A percentile compares a stretch with the other conserved stretches of the same genome.
phyloP scores from a whole-genome alignment of 116 monocot species.

The Posidonia oceanica region DNA sequence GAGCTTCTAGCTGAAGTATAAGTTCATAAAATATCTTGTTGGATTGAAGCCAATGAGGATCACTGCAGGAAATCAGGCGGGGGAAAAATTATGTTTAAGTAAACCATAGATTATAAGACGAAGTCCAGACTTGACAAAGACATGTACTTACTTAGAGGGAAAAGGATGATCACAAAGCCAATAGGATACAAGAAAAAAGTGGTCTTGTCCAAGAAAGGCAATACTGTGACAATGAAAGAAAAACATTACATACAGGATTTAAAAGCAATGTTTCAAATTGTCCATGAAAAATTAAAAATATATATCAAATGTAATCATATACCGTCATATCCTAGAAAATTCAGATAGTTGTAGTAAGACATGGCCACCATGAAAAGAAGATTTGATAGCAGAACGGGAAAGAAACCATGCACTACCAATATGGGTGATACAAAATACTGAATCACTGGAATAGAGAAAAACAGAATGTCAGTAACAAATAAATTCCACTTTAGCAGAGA shows the following conservation, averaged over 20 bases:
- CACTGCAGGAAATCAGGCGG: constrained; percentile 35
- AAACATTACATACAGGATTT: not conserved
- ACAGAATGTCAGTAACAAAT: not conserved
- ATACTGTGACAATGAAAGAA: constrained; percentile 39
- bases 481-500: not conserved
- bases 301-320: not conserved
- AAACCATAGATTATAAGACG: not conserved
- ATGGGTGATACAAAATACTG: constrained; percentile 92
- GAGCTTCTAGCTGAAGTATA: constrained; percentile 64
- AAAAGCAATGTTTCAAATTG: not conserved
- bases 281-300: not conserved
- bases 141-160: constrained; percentile 65
- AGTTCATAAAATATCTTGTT: constrained; percentile 74
- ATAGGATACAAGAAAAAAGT: constrained; percentile 97
- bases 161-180: constrained; percentile 77
- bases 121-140: not conserved
- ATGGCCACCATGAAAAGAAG: constrained; percentile 76
- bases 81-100: not conserved
- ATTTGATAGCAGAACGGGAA: constrained; percentile 86
- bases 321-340: constrained; percentile 98
- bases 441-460: constrained; percentile 44
- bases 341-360: constrained; percentile 90
- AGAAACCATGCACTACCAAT: constrained; percentile 76
- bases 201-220: constrained; percentile 93
- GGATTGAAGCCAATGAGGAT: constrained; percentile 84